Evolutionary conservation across 345 rosid species (phyloP).

Genomic region (Barbarea vulgaris): DNA sequence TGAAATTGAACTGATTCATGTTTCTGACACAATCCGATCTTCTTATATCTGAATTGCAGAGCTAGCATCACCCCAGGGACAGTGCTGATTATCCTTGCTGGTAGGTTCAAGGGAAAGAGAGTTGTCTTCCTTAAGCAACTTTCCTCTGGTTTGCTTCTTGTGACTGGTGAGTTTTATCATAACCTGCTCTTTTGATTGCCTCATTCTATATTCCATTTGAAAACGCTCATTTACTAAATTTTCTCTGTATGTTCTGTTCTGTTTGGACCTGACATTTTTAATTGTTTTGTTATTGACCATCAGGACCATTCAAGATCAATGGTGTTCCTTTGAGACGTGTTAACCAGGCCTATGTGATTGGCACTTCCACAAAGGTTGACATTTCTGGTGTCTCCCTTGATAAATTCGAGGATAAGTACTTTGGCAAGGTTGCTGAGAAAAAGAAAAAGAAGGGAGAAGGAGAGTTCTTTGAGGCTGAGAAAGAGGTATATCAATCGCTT

Average conservation of each 20-base stretch:
- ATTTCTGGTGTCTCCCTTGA: conserved; percentile 60
- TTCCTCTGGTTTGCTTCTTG: conserved; percentile 74
- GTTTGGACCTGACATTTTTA: not conserved
- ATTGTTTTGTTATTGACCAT: not conserved
- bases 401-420: conserved; percentile 69
- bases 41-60: conserved; percentile 34
- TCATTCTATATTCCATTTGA: not conserved
- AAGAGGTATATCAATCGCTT: conserved; percentile 47
- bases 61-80: conserved; percentile 69
- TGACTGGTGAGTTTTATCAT: conserved; percentile 56
- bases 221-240: not conserved
- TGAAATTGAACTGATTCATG: not conserved
- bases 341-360: conserved; percentile 63
- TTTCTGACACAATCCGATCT: not conserved
- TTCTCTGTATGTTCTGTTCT: not conserved
- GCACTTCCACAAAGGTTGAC: conserved; percentile 68
- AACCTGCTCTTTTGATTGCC: not conserved
- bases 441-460: conserved; percentile 76
- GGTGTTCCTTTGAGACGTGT: conserved; percentile 74
- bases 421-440: conserved; percentile 65
- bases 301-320: conserved; percentile 76
- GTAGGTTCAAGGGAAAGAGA: conserved; percentile 85
- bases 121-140: conserved; percentile 83
- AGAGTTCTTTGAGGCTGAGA: conserved; percentile 76
- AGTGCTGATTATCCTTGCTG: conserved; percentile 69